Evolutionary conservation across 768 basidiomycete species (phyloP).

Genomic region (Chalciporus piperatus): DNA sequence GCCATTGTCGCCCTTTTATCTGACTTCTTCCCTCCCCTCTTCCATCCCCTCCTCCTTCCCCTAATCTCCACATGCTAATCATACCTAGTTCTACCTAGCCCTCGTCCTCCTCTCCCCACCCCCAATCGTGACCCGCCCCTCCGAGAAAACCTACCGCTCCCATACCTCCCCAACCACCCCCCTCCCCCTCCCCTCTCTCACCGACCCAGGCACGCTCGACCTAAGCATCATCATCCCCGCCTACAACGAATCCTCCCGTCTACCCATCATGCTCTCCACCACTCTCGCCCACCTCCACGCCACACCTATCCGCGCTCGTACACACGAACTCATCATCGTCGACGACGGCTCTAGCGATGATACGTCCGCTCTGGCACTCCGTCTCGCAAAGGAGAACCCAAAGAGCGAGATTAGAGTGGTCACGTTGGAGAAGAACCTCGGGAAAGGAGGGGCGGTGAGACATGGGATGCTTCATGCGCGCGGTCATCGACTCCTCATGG

Average conservation of each 20-base stretch:
- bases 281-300: constrained; percentile 68
- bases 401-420: constrained; percentile 72
- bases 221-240: constrained; percentile 87
- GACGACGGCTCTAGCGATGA: constrained; percentile 87
- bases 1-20: constrained; percentile 37
- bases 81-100: constrained; percentile 59
- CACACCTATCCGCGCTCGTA: constrained; percentile 45
- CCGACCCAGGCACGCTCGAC: constrained; percentile 59
- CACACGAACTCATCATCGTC: constrained; percentile 81
- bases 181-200: constrained; percentile 52
- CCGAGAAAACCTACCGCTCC: constrained; percentile 70
- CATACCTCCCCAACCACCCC: constrained; percentile 50
- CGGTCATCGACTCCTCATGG: constrained; percentile 81
- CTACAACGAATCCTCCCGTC: constrained; percentile 82
- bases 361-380: constrained; percentile 64
- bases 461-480: constrained; percentile 87
- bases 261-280: constrained; percentile 80
- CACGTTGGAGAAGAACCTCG: constrained; percentile 73
- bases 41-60: not conserved
- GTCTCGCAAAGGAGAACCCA: constrained; percentile 56
- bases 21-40: constrained; percentile 15
- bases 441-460: constrained; percentile 90
- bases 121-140: constrained; percentile 56
- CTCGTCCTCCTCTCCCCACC: constrained; percentile 76
- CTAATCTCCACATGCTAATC: constrained; percentile 7